Evolutionary conservation across 306 rosid genomes (phyloP), one percentile per base, ranked within the genome.

Genomic region (apple (Malus domestica)): DNA sequence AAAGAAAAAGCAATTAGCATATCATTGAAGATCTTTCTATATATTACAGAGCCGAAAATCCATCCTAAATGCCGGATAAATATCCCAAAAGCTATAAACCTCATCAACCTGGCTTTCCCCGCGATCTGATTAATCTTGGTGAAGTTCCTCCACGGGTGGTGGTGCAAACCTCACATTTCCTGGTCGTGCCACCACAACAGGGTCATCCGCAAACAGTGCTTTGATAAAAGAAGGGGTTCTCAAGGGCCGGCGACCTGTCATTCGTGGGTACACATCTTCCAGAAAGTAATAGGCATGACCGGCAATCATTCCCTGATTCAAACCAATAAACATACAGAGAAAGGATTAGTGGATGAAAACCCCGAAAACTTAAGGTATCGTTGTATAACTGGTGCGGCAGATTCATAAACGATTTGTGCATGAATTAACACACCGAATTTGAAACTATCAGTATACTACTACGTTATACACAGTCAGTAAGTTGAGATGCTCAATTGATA

Each of bases 211-310:
- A 63, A 95, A 92, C 23, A 95, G 79, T 16, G 92, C 96, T 85
- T 84, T 95, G 87, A 95, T 95, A 72, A 95, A 86, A 1, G 90
- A 83, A n/a, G 98, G 98, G 35, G 98, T 95, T 80, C 67, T 89
- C 40, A 95, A 82, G 35, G 97, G 98, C 57, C 88, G 86, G 3
- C 97, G 98, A 54, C 88, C 90, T 1, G 97, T 90, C 98, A 95
- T 95, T 77, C 84, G 84, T 44, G 98, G 98, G 81, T 95, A 92
- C 49, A 95, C 98, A 64, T 92, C 96, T 85, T 86, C 93, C 30
- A 95, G 97, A 84, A 95, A 95, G 86, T 90, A 95, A 77, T 95
- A 95, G 20, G 97, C 97, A 81, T 95, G 97, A 3, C 98, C 98
- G 57, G 98, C 96, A 85, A 90, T 89, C 98, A 92, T 90, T 80